Conservation (phyloP, 2,329 filamentous ascomycete species). For the Aspergillus ibericus region DNA sequence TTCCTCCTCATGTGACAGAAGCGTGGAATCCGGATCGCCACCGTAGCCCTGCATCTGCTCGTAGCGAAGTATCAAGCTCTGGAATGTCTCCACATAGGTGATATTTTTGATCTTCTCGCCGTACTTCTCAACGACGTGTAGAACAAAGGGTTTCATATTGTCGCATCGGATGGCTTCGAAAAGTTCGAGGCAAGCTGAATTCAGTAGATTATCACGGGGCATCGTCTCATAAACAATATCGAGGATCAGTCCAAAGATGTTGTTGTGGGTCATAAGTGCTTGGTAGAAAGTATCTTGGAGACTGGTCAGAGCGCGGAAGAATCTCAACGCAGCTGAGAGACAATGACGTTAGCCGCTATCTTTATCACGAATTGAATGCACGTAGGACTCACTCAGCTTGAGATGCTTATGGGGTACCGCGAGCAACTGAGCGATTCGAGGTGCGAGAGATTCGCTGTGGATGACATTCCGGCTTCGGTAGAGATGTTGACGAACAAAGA, state of each 20-base stretch:
- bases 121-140: conserved; percentile 81
- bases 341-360: conserved; percentile 1
- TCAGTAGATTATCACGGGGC: conserved; percentile 88
- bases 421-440: conserved; percentile 79
- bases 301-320: conserved; percentile 82
- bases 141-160: conserved; percentile 75
- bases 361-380: neutral
- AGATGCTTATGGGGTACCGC: conserved; percentile 85
- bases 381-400: conserved; percentile 68
- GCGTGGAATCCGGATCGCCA: conserved; percentile 60
- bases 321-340: conserved; percentile 75
- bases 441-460: conserved; percentile 72
- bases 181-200: conserved; percentile 89
- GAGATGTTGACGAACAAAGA: conserved; percentile 87
- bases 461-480: conserved; percentile 87
- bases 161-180: conserved; percentile 89
- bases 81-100: conserved; percentile 83
- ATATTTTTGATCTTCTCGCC: conserved; percentile 73
- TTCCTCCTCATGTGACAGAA: conserved; percentile 71
- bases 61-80: conserved; percentile 70
- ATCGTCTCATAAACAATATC: conserved; percentile 81
- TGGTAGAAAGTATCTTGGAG: conserved; percentile 91
- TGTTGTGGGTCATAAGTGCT: conserved; percentile 76
- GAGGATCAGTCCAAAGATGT: conserved; percentile 79
- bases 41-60: conserved; percentile 74